Percentiles rank a stretch among this genome's conserved stretches.
Conservation (phyloP, 192 early-diverging fungal species). For the Coemansia sp. region DNA sequence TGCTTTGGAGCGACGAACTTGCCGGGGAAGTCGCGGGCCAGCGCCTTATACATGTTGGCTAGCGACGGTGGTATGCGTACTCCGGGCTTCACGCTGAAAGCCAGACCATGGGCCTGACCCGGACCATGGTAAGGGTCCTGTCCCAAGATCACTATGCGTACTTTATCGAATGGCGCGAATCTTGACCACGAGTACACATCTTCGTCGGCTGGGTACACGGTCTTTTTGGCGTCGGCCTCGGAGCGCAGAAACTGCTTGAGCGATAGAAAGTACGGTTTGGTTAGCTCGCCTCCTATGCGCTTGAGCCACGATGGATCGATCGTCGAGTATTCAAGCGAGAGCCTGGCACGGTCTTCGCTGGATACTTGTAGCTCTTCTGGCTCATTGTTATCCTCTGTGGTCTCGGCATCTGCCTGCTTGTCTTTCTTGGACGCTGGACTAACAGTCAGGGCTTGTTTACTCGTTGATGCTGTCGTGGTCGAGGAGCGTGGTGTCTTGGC, state of each 20-base stretch:
- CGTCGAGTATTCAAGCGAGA: slow-evolving; percentile 64
- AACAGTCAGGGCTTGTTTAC: not conserved
- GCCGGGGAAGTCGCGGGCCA: slow-evolving; percentile 69
- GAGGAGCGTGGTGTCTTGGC: slow-evolving; percentile 8
- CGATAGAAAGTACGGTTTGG: slow-evolving; percentile 58
- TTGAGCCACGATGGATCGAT: slow-evolving; percentile 76
- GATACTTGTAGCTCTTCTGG: not conserved
- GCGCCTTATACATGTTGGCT: slow-evolving; percentile 85
- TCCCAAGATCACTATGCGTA: slow-evolving; percentile 90
- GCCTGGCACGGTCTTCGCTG: slow-evolving; percentile 10
- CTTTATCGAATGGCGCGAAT: slow-evolving; percentile 64
- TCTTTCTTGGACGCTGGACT: not conserved
- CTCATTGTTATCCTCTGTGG: not conserved
- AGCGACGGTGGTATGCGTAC: slow-evolving; percentile 84
- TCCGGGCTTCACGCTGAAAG: slow-evolving; percentile 84
- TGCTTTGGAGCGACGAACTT: slow-evolving; percentile 70
- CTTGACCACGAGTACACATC: slow-evolving; percentile 87
- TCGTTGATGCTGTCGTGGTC: not conserved
- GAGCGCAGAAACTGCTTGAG: slow-evolving; percentile 70
- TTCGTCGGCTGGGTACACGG: slow-evolving; percentile 71
- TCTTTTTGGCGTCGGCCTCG: slow-evolving; percentile 57
- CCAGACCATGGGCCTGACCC: slow-evolving; percentile 86
- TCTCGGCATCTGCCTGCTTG: not conserved
- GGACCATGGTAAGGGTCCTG: slow-evolving; percentile 82
- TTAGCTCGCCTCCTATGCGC: slow-evolving; percentile 61